phyloP scores from a whole-genome alignment of 257 asterid species.

The Ilex aquifolium region DNA sequence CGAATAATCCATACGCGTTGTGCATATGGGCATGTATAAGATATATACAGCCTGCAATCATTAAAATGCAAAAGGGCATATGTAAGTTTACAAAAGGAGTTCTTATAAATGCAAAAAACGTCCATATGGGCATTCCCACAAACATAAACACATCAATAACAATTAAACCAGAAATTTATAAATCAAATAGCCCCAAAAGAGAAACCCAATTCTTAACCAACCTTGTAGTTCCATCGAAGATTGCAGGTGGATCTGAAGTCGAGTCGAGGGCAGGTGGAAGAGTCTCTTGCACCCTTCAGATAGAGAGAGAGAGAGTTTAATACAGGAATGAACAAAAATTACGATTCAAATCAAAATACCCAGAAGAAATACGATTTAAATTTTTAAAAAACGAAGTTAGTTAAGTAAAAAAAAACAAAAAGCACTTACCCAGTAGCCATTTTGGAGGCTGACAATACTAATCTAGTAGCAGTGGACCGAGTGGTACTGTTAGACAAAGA shows the following conservation, averaged over 20 bases:
- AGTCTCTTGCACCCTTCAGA: conserved; percentile 41
- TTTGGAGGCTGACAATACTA: too few species aligned
- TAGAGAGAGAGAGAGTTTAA: neutral
- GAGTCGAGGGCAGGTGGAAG: conserved; percentile 80
- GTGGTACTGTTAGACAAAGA: too few species aligned
- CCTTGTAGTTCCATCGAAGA: conserved; percentile 85
- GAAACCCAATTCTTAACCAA: conserved; percentile 21
- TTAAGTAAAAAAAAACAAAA: too few species aligned
- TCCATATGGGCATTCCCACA: too few species aligned
- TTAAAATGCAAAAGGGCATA: too few species aligned
- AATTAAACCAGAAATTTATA: neutral
- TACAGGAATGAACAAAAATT: too few species aligned
- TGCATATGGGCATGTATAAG: conserved; percentile 80
- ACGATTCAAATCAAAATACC: too few species aligned
- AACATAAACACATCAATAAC: neutral
- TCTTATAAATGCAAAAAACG: neutral
- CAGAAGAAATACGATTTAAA: too few species aligned
- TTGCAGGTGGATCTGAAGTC: conserved; percentile 72
- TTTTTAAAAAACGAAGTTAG: too few species aligned
- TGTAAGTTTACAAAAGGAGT: too few species aligned
- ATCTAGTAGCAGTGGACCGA: too few species aligned
- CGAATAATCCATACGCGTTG: conserved; percentile 84
- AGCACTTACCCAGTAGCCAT: too few species aligned
- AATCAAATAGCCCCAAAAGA: neutral
- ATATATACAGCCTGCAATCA: conserved; percentile 63